These are phyloP conservation scores for Monosporascus sp. DNA, from an alignment of 2,329 filamentous ascomycete species.

Conservation along the genomic window DNA sequence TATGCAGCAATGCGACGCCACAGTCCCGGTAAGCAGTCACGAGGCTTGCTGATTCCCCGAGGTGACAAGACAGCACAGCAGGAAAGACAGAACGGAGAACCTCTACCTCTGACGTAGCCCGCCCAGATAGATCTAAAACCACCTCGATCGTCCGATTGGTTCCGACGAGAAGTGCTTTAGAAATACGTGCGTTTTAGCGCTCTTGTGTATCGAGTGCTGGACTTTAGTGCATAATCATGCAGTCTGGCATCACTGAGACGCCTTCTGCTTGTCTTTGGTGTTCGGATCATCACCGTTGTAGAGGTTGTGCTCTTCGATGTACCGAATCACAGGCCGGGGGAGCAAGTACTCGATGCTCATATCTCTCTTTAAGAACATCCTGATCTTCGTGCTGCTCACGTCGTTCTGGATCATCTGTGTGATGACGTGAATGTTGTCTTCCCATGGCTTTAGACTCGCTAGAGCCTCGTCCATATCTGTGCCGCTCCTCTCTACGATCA, in stretches of 20 bases:
- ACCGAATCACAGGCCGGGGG: constrained; percentile 68
- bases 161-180: background rate
- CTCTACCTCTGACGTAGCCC: background rate
- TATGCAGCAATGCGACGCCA: background rate
- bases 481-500: constrained; percentile 81
- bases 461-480: constrained; percentile 87
- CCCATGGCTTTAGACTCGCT: constrained; percentile 73
- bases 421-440: constrained; percentile 82
- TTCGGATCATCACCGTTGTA: constrained; percentile 37
- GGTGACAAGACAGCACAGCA: background rate
- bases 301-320: constrained; percentile 62
- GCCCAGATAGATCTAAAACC: background rate
- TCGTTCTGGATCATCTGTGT: constrained; percentile 85
- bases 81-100: background rate
- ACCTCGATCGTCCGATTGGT: background rate
- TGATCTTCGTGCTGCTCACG: constrained; percentile 76
- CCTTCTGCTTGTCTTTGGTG: constrained; percentile 23
- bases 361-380: constrained; percentile 70
- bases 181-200: background rate
- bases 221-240: background rate
- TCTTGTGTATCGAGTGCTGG: background rate
- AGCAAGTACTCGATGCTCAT: constrained; percentile 78
- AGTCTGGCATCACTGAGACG: constrained; percentile 4
- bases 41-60: background rate
- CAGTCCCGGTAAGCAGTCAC: background rate